phyloP scores from a whole-genome alignment of 768 basidiomycete species.

The Chalciporus piperatus region DNA sequence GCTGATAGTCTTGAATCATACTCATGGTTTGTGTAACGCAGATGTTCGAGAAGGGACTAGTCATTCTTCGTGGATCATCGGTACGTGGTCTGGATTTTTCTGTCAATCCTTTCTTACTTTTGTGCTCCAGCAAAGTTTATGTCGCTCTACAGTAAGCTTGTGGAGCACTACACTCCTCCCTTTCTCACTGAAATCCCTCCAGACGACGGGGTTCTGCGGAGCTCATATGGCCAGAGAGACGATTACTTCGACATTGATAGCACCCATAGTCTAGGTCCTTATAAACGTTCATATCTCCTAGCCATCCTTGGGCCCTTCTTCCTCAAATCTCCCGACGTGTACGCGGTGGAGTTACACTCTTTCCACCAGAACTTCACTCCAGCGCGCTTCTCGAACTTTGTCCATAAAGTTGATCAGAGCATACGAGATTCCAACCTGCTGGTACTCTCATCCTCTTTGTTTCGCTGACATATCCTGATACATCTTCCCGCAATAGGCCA shows the following conservation, averaged over 20 bases:
- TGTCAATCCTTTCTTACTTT: constrained; percentile 1
- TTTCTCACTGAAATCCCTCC: neutral
- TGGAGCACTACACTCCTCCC: neutral
- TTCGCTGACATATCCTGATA: neutral
- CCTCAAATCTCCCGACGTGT: constrained; percentile 27
- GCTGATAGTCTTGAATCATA: neutral
- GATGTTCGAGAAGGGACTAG: constrained; percentile 7
- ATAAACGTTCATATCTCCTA: constrained; percentile 20
- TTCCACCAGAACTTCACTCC: constrained; percentile 28
- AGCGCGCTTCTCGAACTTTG: constrained; percentile 28
- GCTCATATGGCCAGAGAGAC: constrained; percentile 30
- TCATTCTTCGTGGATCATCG: constrained; percentile 26
- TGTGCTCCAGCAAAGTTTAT: constrained; percentile 25
- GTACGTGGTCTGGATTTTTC: constrained; percentile 5
- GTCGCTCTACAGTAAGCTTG: constrained; percentile 27
- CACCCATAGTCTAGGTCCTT: constrained; percentile 11
- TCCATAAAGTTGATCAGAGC: constrained; percentile 29
- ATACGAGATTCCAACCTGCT: constrained; percentile 32
- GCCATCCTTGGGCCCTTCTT: constrained; percentile 22
- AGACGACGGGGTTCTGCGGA: constrained; percentile 28
- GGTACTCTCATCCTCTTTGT: constrained; percentile 8
- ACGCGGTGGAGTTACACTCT: constrained; percentile 26
- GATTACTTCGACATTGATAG: constrained; percentile 32
- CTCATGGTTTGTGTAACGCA: constrained; percentile 3
- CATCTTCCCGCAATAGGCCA: constrained; percentile 16